phyloP scores from a whole-genome alignment of 2,329 filamentous ascomycete species.

The Aspergillus sp. region DNA sequence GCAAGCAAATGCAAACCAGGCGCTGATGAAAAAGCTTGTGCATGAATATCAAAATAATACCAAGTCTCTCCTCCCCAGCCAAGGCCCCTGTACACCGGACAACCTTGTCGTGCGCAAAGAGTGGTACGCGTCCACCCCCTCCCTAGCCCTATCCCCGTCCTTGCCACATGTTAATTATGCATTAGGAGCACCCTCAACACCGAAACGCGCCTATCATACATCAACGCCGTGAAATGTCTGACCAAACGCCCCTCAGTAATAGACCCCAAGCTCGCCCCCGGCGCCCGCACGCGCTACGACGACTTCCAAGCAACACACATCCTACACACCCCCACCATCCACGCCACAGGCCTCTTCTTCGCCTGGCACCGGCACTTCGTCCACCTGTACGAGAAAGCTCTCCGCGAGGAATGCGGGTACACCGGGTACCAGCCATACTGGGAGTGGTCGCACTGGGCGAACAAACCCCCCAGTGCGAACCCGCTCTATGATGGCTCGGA shows the following conservation, averaged over 20 bases:
- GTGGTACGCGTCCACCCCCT: background rate
- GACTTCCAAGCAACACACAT: slow-evolving; percentile 20
- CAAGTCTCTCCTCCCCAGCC: background rate
- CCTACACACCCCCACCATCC: slow-evolving; percentile 26
- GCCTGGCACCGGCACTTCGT: slow-evolving; percentile 20
- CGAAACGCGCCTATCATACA: background rate
- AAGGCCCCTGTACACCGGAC: background rate
- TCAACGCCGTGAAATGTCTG: background rate
- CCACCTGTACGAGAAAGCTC: slow-evolving; percentile 14
- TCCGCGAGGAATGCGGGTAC: slow-evolving; percentile 19
- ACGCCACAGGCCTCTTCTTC: slow-evolving; percentile 19
- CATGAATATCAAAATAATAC: background rate
- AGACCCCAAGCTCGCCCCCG: background rate
- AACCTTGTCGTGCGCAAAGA: background rate
- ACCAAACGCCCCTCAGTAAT: background rate
- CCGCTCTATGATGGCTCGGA: background rate
- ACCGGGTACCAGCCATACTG: slow-evolving; percentile 6
- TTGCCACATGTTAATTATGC: background rate
- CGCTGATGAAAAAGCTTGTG: background rate
- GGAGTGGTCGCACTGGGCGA: background rate
- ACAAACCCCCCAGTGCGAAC: background rate
- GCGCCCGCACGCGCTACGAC: background rate
- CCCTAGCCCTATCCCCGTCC: too few species aligned
- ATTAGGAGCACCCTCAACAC: background rate
- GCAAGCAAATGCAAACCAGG: background rate